Percentiles rank a stretch among this genome's conserved stretches.
phyloP scores from a whole-genome alignment of 2,329 filamentous ascomycete species.

The Metarhizium anisopliae region DNA sequence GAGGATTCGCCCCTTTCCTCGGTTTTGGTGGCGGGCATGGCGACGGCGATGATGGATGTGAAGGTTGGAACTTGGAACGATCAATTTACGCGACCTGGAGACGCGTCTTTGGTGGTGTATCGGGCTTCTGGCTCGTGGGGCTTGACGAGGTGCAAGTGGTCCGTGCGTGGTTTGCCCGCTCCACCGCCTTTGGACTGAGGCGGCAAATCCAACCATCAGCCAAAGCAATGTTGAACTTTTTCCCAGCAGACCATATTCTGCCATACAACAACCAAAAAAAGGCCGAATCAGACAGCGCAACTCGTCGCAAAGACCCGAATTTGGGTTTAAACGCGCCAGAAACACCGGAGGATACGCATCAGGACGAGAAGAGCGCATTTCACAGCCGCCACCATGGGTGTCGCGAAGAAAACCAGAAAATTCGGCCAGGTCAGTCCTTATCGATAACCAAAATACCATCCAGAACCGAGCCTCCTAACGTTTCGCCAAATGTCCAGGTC shows the following conservation, averaged over 20 bases:
- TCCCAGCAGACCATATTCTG: conserved; percentile 1
- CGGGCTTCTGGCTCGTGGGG: no score
- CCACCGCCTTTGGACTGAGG: conserved; percentile 16
- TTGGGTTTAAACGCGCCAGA: neutral
- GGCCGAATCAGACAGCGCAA: neutral
- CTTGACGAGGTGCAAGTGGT: conserved; percentile 8
- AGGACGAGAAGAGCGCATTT: neutral
- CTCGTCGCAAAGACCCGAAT: neutral
- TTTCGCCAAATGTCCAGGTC: conserved; percentile 33
- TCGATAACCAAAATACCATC: conserved; percentile 17
- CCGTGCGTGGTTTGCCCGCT: conserved; percentile 15
- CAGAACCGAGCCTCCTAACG: neutral
- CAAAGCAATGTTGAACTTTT: conserved; percentile 7
- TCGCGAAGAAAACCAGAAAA: conserved; percentile 84
- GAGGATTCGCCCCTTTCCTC: conserved; percentile 53
- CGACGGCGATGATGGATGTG: conserved; percentile 12
- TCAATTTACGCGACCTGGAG: conserved; percentile 29
- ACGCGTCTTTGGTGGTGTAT: conserved; percentile 21
- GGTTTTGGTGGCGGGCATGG: conserved; percentile 40
- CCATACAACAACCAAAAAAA: conserved; percentile 1
- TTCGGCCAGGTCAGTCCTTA: conserved; percentile 55
- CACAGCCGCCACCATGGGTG: conserved; percentile 56
- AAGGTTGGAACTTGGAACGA: conserved; percentile 8
- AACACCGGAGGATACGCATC: neutral
- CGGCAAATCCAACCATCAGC: conserved; percentile 4